A percentile compares a stretch with the other conserved stretches of the same genome.
Conservation (phyloP, 306 rosid species). For the Trichosanthes cucumerina region DNA sequence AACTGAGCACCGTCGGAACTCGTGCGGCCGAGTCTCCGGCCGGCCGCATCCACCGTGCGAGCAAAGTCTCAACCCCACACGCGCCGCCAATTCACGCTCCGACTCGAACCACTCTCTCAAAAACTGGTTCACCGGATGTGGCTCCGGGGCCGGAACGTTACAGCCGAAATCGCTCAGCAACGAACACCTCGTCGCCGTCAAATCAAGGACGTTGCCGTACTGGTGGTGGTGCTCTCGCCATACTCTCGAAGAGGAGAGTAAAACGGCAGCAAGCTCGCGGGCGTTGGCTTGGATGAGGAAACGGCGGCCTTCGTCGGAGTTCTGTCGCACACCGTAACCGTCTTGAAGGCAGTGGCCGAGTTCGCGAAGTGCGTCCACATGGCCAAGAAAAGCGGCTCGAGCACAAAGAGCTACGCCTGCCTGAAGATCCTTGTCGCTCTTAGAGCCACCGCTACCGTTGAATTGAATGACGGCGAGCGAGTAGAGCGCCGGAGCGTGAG, state of each 20-base stretch:
- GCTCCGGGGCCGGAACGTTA: slow-evolving; percentile 34
- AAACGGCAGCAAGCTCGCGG: slow-evolving; percentile 39
- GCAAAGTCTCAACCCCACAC: slow-evolving; percentile 37
- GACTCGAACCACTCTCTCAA: slow-evolving; percentile 64
- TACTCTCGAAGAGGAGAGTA: slow-evolving; percentile 21
- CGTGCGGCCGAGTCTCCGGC: slow-evolving; percentile 69
- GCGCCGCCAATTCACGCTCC: slow-evolving; percentile 11
- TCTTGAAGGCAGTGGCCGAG: slow-evolving; percentile 86
- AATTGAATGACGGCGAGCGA: slow-evolving; percentile 83
- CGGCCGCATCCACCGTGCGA: slow-evolving; percentile 66
- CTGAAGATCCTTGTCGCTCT: slow-evolving; percentile 42
- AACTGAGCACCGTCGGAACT: slow-evolving; percentile 74
- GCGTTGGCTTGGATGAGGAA: slow-evolving; percentile 67
- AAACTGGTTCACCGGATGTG: slow-evolving; percentile 55
- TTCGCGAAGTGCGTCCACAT: slow-evolving; percentile 76
- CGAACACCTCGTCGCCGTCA: slow-evolving; percentile 19
- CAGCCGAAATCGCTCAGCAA: slow-evolving; percentile 53
- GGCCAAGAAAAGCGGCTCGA: slow-evolving; percentile 66
- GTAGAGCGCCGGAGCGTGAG: slow-evolving; percentile 67
- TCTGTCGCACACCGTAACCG: slow-evolving; percentile 64
- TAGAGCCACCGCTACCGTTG: slow-evolving; percentile 78
- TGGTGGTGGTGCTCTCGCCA: slow-evolving; percentile 15
- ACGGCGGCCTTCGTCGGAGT: slow-evolving; percentile 51
- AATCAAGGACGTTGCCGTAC: slow-evolving; percentile 11
- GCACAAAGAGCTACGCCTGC: slow-evolving; percentile 69